These are phyloP conservation scores for Curvularia eragrostidis DNA, from an alignment of 2,329 filamentous ascomycete genomes.

Conservation along the genomic window DNA sequence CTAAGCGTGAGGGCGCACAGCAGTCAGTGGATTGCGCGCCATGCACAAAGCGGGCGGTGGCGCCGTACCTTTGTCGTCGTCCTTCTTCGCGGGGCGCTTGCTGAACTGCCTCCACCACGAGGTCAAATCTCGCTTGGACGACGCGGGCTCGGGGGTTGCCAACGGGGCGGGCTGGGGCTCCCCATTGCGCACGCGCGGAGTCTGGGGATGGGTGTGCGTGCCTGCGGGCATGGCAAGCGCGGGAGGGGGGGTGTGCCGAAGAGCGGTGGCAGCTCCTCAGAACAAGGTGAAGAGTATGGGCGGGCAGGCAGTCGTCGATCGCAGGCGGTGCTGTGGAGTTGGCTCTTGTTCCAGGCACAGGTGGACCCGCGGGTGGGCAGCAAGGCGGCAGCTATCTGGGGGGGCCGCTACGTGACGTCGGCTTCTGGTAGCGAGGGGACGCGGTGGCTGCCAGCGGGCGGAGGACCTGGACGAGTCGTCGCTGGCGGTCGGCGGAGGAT, in stretches of 20 bases:
- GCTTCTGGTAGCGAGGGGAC: constrained; percentile 11
- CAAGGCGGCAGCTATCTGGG: constrained; percentile 38
- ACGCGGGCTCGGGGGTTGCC: constrained; percentile 69
- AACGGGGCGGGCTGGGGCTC: constrained; percentile 53
- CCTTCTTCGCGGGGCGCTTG: constrained; percentile 66
- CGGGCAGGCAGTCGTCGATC: constrained; percentile 18
- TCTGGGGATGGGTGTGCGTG: constrained; percentile 47
- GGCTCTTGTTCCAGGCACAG: constrained; percentile 27
- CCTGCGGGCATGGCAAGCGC: constrained; percentile 49
- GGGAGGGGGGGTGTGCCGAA: constrained; percentile 15
- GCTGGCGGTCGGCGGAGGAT: too few relatives aligned
- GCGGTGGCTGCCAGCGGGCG: constrained; percentile 11
- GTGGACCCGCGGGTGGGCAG: constrained; percentile 34
- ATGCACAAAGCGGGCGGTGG: constrained; percentile 15
- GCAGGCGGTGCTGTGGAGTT: constrained; percentile 28
- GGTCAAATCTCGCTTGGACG: constrained; percentile 84
- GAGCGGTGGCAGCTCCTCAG: constrained; percentile 38
- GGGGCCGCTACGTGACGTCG: constrained; percentile 28
- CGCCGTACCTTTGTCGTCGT: constrained; percentile 66
- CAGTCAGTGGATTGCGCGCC: constrained; percentile 34
- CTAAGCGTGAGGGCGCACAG: constrained; percentile 26
- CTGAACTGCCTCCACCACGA: constrained; percentile 98
- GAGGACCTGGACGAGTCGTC: too few relatives aligned
- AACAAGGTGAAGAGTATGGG: constrained; percentile 16
- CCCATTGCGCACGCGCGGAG: constrained; percentile 53